phyloP scores from a whole-genome alignment of 1,284 basidiomycete species.

The Trichosporon asahii region DNA sequence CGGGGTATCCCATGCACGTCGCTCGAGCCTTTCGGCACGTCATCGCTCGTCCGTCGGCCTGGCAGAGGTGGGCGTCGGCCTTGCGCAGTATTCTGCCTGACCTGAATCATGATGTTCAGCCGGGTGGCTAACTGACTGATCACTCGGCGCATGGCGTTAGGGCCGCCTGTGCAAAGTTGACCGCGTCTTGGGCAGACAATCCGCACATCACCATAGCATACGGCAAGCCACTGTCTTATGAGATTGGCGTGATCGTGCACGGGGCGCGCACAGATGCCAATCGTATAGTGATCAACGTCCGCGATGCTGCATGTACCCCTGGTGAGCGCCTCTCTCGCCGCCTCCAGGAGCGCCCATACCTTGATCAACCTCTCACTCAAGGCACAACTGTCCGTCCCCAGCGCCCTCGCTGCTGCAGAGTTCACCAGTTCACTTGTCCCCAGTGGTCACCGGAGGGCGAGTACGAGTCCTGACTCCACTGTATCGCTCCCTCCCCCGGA shows the following conservation, averaged over 20 bases:
- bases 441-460: not conserved
- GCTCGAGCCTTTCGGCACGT: not conserved
- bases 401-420: not conserved
- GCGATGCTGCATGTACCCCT: not conserved
- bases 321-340: not conserved
- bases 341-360: not conserved
- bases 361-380: not conserved
- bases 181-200: not conserved
- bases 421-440: not conserved
- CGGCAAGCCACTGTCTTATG: not conserved
- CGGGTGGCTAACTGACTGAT: slow-evolving; percentile 2
- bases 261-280: not conserved
- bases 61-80: not conserved
- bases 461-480: not conserved
- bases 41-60: not conserved
- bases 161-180: not conserved
- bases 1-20: not conserved
- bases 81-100: not conserved
- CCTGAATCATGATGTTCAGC: not conserved
- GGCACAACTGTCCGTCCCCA: not conserved
- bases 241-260: slow-evolving; percentile 4
- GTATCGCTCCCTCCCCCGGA: not conserved
- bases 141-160: not conserved
- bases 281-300: not conserved
- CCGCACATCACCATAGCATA: not conserved